These are phyloP conservation scores for Globisporangium viniferum DNA, from an alignment of 352 stramenopile species.

Conservation along the genomic window DNA sequence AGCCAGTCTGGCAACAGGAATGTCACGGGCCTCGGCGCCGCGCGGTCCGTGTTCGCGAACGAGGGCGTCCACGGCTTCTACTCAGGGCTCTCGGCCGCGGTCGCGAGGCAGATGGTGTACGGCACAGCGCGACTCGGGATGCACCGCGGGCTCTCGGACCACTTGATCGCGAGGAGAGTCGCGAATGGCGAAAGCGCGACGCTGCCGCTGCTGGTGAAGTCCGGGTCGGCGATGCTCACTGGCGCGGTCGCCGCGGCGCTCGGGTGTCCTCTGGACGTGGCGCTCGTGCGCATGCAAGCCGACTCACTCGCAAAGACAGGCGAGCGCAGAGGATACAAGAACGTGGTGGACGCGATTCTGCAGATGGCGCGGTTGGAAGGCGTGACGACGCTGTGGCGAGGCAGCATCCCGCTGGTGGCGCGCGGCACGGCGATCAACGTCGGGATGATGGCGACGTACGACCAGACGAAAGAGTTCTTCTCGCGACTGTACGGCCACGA, in stretches of 20 bases:
- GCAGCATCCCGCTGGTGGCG: conserved; percentile 90
- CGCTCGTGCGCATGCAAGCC: conserved; percentile 97
- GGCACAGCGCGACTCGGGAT: conserved; percentile 79
- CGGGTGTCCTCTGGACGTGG: conserved; percentile 97
- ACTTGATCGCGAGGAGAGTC: conserved; percentile 60
- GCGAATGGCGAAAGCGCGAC: conserved; percentile 61
- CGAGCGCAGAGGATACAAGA: conserved; percentile 96
- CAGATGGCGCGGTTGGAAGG: conserved; percentile 88
- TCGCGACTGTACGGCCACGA: conserved; percentile 43
- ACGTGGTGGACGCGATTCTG: conserved; percentile 96
- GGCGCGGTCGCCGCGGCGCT: conserved; percentile 92
- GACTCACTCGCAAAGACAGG: conserved; percentile 90
- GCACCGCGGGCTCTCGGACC: conserved; percentile 76
- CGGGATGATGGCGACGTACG: conserved; percentile 99
- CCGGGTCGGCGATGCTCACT: conserved; percentile 61
- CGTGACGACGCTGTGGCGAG: conserved; percentile 87
- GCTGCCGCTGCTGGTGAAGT: conserved; percentile 69
- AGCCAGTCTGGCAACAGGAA: conserved; percentile 65
- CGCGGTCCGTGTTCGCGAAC: conserved; percentile 68
- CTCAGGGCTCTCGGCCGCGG: conserved; percentile 68
- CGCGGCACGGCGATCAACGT: conserved; percentile 98
- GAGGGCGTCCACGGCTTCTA: conserved; percentile 84
- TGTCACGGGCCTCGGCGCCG: conserved; percentile 62
- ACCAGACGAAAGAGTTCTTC: conserved; percentile 95
- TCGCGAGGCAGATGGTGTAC: conserved; percentile 85